Evolutionary conservation across 1,139 yeast genomes (phyloP).

Genomic region (Insectozyma bohioensis): DNA sequence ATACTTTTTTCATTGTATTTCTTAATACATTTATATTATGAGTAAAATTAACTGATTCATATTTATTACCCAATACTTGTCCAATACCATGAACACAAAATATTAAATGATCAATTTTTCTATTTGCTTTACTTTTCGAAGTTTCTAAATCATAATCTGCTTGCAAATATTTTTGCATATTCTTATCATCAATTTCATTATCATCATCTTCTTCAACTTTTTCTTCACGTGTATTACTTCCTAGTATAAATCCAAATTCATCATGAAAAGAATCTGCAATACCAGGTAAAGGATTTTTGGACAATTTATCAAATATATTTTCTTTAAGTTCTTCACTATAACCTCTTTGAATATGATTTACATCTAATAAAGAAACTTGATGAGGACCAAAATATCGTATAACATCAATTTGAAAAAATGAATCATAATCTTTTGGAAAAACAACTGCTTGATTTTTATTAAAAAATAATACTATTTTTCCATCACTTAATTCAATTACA

Average conservation of each 20-base stretch:
- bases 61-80: constrained; percentile 77
- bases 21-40: constrained; percentile 79
- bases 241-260: constrained; percentile 28
- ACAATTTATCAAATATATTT: constrained; percentile 29
- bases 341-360: constrained; percentile 40
- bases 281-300: constrained; percentile 29
- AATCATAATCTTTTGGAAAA: constrained; percentile 36
- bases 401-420: constrained; percentile 36
- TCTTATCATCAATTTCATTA: constrained; percentile 21
- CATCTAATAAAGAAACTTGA: constrained; percentile 33
- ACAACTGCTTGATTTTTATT: constrained; percentile 35
- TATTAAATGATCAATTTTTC: constrained; percentile 76
- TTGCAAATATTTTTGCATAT: constrained; percentile 48
- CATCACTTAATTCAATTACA: constrained; percentile 30
- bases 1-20: constrained; percentile 59
- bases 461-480: constrained; percentile 31
- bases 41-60: constrained; percentile 81
- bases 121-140: constrained; percentile 30
- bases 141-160: constrained; percentile 49
- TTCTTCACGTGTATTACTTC: constrained; percentile 12
- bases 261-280: constrained; percentile 30
- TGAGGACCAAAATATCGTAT: constrained; percentile 38
- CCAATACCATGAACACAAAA: constrained; percentile 94
- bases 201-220: constrained; percentile 14
- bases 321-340: constrained; percentile 29